These are phyloP conservation scores for Arthroderma uncinatum DNA, from an alignment of 2,329 filamentous ascomycete species.

Conservation along the genomic window DNA sequence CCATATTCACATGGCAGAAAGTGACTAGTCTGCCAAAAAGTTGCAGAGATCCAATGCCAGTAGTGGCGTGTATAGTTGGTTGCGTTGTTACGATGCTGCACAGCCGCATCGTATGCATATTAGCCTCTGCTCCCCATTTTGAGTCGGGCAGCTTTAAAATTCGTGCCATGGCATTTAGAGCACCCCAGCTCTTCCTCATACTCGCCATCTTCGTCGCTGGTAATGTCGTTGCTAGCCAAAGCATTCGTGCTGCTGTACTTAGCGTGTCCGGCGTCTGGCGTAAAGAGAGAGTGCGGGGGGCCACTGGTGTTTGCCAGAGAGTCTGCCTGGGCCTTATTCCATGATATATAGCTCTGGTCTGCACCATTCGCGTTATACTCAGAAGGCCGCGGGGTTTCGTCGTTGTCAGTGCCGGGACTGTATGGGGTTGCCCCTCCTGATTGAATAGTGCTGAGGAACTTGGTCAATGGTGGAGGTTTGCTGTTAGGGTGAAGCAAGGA, in stretches of 20 bases:
- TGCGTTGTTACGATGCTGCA: slow-evolving; percentile 8
- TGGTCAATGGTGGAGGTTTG: not conserved
- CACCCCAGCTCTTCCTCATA: slow-evolving; percentile 45
- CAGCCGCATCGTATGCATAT: slow-evolving; percentile 48
- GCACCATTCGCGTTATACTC: slow-evolving; percentile 31
- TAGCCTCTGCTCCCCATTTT: slow-evolving; percentile 45
- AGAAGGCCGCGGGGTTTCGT: slow-evolving; percentile 31
- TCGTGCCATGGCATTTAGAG: slow-evolving; percentile 47
- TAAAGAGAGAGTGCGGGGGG: slow-evolving; percentile 7
- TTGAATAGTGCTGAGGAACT: not conserved
- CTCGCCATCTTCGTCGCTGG: slow-evolving; percentile 31
- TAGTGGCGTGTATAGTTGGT: not conserved
- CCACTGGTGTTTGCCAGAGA: slow-evolving; percentile 24
- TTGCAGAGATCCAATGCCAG: not conserved
- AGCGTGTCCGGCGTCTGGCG: slow-evolving; percentile 13
- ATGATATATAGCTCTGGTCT: slow-evolving; percentile 44
- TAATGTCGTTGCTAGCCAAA: slow-evolving; percentile 4
- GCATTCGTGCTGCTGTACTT: slow-evolving; percentile 15
- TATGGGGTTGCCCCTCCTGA: not conserved
- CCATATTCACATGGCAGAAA: not conserved
- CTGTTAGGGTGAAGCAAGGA: not conserved
- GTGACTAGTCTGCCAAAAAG: not conserved
- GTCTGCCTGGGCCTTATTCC: slow-evolving; percentile 37
- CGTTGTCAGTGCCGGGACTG: not conserved
- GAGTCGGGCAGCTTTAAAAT: slow-evolving; percentile 51